Base-by-base conservation (phyloP, 768 basidiomycete species). In the Hebeloma cylindrosporum region DNA sequence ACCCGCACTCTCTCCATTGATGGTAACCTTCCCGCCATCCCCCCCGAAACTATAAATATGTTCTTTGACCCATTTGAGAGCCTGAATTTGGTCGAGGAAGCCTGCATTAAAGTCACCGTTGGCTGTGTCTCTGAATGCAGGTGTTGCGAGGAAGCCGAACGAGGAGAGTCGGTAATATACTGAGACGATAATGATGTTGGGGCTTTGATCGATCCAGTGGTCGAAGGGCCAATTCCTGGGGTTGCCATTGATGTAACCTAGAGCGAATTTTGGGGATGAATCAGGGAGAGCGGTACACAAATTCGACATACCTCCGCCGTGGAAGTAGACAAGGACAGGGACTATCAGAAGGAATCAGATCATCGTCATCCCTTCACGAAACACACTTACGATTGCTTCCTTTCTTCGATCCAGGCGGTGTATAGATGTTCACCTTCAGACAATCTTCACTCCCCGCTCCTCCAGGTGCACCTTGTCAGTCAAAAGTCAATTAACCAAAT, bases 391-490 rank as follows among this genome's bases (percentile, higher is more conserved):
- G 52, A 23, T 77, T 72, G 48, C 73, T 75, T 1, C 72, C 67
- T 18, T 60, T 53, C 25, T 69, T 74, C 3, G 74, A 71, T 5
- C 71, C 69, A 5, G 67, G 62, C 2, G 83, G 82, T 7, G 78
- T 62, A 45, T 83, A 84, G 9, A 85, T 69, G 56, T 85, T 82
- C n/a, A 83, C 64, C 36, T 83, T 83, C 25, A 85, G 60, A 50
- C 81, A 85, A 50, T 84, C 82, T 61, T 85, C 82, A 31, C 74
- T 77, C 8, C 83, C 82, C 9, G 79, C 79, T 21, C 82, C 81
- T 36, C 82, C 81, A 17, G 75, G 70, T 53, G 80, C 80, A 7
- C 75, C 77, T 77, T 81, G 29, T 5, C 48, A 10, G 30, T 18
- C 28, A 2, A 36, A 8, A 21, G 37, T 40, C 31, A 11, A 27